Base-by-base conservation (phyloP, 2,329 filamentous ascomycete species). In the Epicoccum nigrum region DNA sequence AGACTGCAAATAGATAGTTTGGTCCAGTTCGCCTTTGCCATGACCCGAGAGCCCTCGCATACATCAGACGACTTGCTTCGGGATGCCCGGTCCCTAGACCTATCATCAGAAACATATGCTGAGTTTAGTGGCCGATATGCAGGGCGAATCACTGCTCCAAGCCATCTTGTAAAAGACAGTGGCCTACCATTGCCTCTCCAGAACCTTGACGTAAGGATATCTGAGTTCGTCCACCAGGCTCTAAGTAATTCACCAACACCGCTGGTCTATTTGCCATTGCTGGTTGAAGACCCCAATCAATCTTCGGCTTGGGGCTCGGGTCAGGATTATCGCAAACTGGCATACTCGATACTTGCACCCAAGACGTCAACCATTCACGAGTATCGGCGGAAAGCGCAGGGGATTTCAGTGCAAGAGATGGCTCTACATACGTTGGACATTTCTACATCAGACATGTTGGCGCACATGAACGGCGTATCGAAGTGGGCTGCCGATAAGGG, bases 221-320 rank as follows among this genome's bases (percentile, higher is more conserved):
- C 70, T 4, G 71, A 74, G 23, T 64, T 65, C 17, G 55, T 70
- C 0, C 49, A 69, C 34, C 60, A 70, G 55, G 41, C 59, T 37
- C 33, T 59, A 3, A 31, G 63, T 9, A 45, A 41, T 11, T 27
- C 38, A 4, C 41, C 53, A 60, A 55, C 69, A 2, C 56, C 57
- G 7, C 40, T 45, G 32, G 78, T 90, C 11, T 92, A 87, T 65
- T 77, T 92, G 1, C 86, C 87, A 0, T 77, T 86, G 17, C 69
- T 91, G 0, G 73, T 85, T 11, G 77, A 80, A 47, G 77, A 80
- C 48, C 68, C 76, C 0, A 64, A 67, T 11, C 67, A 72, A 42
- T 68, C 71, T 30, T 74, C 77, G 1, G 76, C 76, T 5, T 80
- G 77, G 76, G 65, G 64, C 20, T 53, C 72, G 9, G 75, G 74